Percentiles rank a stretch among this genome's conserved stretches.
Evolutionary conservation across 257 asterid genomes (phyloP).

Genomic region (Solanum verrucosum): DNA sequence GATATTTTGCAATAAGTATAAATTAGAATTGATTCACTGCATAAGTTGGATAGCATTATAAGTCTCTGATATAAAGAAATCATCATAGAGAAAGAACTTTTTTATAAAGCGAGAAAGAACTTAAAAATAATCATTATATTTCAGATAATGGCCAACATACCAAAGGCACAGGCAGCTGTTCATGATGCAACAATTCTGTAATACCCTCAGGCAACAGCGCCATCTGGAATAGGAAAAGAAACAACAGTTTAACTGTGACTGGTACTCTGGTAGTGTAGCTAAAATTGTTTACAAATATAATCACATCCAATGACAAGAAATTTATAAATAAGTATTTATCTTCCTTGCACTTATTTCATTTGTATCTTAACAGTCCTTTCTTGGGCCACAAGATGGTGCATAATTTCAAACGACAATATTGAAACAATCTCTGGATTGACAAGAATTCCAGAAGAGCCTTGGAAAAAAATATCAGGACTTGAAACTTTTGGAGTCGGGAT

Average conservation of each 20-base stretch:
- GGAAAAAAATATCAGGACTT: background rate
- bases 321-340: background rate
- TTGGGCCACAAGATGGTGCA: background rate
- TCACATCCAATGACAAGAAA: background rate
- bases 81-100: background rate
- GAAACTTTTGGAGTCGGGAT: background rate
- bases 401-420: background rate
- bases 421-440: background rate
- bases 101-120: background rate
- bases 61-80: background rate
- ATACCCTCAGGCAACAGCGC: slow-evolving; percentile 91
- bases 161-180: slow-evolving; percentile 62
- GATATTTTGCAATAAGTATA: background rate
- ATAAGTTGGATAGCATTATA: background rate
- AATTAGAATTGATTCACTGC: background rate
- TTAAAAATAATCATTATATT: background rate
- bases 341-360: background rate
- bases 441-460: background rate
- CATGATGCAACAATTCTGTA: slow-evolving; percentile 73
- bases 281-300: background rate
- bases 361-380: background rate
- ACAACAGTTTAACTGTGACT: background rate
- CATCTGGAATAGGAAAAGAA: slow-evolving; percentile 46
- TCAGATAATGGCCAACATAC: slow-evolving; percentile 26
- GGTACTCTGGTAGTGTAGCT: background rate